These are phyloP conservation scores for Thielaviopsis ethacetica DNA, from an alignment of 2,329 filamentous ascomycete genomes.

Conservation along the genomic window DNA sequence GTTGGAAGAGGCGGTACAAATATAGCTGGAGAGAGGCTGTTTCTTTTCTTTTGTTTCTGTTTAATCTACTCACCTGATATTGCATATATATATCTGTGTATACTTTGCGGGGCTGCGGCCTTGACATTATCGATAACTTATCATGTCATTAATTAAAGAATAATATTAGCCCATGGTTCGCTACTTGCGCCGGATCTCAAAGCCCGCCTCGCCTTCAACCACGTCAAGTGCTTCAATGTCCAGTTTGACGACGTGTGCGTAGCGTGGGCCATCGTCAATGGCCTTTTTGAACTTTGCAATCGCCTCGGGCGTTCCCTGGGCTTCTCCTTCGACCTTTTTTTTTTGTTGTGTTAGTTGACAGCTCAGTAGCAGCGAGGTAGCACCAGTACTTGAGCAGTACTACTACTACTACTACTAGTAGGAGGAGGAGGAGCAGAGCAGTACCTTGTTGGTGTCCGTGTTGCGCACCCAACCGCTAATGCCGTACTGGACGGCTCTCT, in stretches of 20 bases:
- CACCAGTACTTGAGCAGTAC: neutral
- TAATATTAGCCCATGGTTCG: neutral
- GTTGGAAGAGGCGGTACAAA: conserved; percentile 23
- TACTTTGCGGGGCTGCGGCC: neutral
- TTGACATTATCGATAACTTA: neutral
- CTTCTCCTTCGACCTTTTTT: conserved; percentile 74
- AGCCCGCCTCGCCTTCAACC: conserved; percentile 51
- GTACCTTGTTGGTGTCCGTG: conserved; percentile 37
- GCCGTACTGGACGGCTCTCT: conserved; percentile 31
- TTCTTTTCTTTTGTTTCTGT: neutral
- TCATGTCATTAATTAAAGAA: neutral
- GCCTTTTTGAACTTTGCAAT: conserved; percentile 58
- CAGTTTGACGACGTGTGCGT: conserved; percentile 57
- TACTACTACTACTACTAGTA: neutral
- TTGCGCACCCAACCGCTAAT: conserved; percentile 49
- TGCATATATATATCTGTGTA: neutral
- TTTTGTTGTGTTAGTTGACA: neutral
- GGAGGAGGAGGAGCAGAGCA: neutral
- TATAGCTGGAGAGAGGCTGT: no score
- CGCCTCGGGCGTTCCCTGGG: conserved; percentile 53
- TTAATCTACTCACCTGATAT: neutral
- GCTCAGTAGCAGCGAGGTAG: no score
- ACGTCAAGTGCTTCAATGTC: conserved; percentile 50
- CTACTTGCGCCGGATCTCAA: conserved; percentile 33
- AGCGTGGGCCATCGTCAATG: conserved; percentile 55